A percentile compares a stretch with the other conserved stretches of the same genome.
phyloP scores from a whole-genome alignment of 208 protist genomes.

The Leishmania tropica region DNA sequence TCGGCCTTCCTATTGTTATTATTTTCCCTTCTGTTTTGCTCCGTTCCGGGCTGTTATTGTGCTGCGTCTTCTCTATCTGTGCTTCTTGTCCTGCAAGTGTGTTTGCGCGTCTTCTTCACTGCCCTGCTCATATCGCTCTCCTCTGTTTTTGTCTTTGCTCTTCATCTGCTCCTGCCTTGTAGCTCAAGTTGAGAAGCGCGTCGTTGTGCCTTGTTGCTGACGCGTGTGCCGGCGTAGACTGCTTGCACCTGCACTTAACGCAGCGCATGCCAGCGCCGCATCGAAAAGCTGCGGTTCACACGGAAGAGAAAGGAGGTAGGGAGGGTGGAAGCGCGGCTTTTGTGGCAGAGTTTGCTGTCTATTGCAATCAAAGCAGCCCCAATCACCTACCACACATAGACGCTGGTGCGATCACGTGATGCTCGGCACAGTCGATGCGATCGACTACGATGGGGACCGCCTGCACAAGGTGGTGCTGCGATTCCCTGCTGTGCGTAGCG shows the following conservation, averaged over 20 bases:
- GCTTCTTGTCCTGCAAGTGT: background rate
- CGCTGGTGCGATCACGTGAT: slow-evolving; percentile 30
- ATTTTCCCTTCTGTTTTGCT: background rate
- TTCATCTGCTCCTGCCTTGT: background rate
- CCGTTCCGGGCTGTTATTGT: background rate
- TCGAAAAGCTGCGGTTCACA: background rate
- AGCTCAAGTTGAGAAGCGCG: background rate
- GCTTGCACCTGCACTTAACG: background rate
- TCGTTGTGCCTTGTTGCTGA: background rate
- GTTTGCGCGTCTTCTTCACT: background rate
- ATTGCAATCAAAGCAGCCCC: background rate
- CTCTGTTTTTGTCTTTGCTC: background rate
- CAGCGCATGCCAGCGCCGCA: background rate
- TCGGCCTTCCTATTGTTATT: background rate
- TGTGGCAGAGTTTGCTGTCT: background rate
- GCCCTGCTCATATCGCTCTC: background rate
- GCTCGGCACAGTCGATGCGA: slow-evolving; percentile 77
- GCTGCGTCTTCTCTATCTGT: background rate
- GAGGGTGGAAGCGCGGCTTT: background rate
- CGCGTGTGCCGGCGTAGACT: background rate
- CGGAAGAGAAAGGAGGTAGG: background rate
- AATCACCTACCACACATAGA: background rate
- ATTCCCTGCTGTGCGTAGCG: slow-evolving; percentile 54
- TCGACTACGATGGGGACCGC: slow-evolving; percentile 76
- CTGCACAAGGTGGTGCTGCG: slow-evolving; percentile 72